Base-by-base conservation (phyloP, 1,139 yeast species). In the Tardiomyces blankii region DNA sequence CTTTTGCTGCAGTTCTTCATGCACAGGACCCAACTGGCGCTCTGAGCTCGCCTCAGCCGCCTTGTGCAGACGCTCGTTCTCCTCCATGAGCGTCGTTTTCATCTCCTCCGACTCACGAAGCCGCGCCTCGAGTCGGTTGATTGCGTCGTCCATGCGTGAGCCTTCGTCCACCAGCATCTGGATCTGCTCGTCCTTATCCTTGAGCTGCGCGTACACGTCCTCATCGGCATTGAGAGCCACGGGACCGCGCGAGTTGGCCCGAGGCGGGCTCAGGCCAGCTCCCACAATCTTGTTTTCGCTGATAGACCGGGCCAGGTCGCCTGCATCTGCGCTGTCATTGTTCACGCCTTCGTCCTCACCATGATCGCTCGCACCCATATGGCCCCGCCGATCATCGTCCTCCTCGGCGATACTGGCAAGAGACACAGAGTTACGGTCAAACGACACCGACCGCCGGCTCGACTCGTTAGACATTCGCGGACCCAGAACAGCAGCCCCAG, bases 81-180 rank as follows among this genome's bases (percentile, higher is more conserved):
- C 64, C 38, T 57, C 58, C 14, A 49, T 56, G 16, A 70, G 62
- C 2, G 66, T 62, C 8, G 53, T 48, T 42, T 55, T 61, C 41
- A 54, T 43, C 27, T 51, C 56, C 51, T 58, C 63, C 2, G 61
- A 49, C 50, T 64, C 58, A 28, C 56, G 47, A 50, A 61, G 47
- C 51, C 56, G 57, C 23, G 59, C 60, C 44, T 59, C 61, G 18
- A 61, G 53, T 32, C 50, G 52, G 35, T 53, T 54, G 42, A 61
- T 54, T 8, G 56, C 51, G 33, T 55, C 58, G 39, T 57, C 63
- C 57, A 60, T 51, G 32, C 59, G 48, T 4, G 65, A 52, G 21
- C 64, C 63, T 40, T 60, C 65, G 1, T 50, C 55, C 1, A 58
- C 54, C 8, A 61, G 53, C 49, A 53, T 51, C 41, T 55, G 52